Percentiles rank a stretch among this genome's conserved stretches.
These are phyloP conservation scores for Chalciporus sp. DNA, from an alignment of 1,284 basidiomycete genomes.

Conservation along the genomic window DNA sequence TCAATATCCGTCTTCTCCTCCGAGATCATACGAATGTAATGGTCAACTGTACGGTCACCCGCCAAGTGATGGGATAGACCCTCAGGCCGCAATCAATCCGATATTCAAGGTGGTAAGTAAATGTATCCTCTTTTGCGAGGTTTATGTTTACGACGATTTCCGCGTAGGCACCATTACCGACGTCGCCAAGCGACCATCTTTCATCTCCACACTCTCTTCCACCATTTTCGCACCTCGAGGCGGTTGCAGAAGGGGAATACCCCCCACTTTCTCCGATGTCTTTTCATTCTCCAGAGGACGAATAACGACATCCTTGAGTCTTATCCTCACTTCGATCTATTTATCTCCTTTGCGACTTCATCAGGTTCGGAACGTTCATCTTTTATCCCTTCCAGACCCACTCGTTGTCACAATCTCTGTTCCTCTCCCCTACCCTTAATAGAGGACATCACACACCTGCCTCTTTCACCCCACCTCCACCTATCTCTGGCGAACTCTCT, in stretches of 20 bases:
- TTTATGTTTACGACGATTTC: conserved; percentile 28
- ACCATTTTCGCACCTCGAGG: conserved; percentile 77
- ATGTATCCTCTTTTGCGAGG: conserved; percentile 34
- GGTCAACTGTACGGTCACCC: conserved; percentile 45
- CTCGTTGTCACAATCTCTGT: conserved; percentile 34
- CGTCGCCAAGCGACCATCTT: conserved; percentile 43
- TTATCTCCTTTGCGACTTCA: conserved; percentile 22
- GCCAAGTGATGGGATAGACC: conserved; percentile 54
- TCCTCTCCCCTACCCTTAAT: conserved; percentile 13
- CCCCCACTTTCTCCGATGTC: conserved; percentile 73
- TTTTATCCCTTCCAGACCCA: conserved; percentile 28
- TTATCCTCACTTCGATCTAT: conserved; percentile 30
- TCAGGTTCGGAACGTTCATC: conserved; percentile 27
- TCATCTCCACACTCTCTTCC: conserved; percentile 58
- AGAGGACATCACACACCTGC: conserved; percentile 19
- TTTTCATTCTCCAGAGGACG: conserved; percentile 57
- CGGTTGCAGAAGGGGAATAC: conserved; percentile 74
- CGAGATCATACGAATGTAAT: conserved; percentile 39
- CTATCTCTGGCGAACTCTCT: conserved; percentile 13
- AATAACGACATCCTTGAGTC: conserved; percentile 26
- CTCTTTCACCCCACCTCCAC: not conserved
- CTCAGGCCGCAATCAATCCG: conserved; percentile 78
- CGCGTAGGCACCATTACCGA: conserved; percentile 55
- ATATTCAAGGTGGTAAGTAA: conserved; percentile 88
- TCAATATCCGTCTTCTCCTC: conserved; percentile 43